phyloP scores from a whole-genome alignment of 805 yeast genomes.

The Kodamaea sagamina region DNA sequence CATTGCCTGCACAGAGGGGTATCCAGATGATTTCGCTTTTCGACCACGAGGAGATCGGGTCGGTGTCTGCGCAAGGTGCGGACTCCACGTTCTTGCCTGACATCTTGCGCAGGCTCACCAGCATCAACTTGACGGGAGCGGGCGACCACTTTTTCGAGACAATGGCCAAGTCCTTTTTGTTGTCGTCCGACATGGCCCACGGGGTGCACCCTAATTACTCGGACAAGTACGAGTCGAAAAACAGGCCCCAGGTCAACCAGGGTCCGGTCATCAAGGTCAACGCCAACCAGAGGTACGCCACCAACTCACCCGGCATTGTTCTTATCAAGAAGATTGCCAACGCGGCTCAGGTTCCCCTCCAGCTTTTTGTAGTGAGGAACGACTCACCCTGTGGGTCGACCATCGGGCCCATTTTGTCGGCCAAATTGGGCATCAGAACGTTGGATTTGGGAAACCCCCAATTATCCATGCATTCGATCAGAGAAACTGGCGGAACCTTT shows the following conservation, averaged over 20 bases:
- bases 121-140: constrained; percentile 22
- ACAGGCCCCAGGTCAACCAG: constrained; percentile 76
- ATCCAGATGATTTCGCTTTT: constrained; percentile 78
- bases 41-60: constrained; percentile 96
- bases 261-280: constrained; percentile 95
- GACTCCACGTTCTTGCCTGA: constrained; percentile 88
- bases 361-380: constrained; percentile 88
- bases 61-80: constrained; percentile 94
- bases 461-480: constrained; percentile 87
- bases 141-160: constrained; percentile 48
- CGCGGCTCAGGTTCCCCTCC: constrained; percentile 73
- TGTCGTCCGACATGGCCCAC: constrained; percentile 96
- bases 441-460: constrained; percentile 91
- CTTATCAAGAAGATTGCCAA: constrained; percentile 73
- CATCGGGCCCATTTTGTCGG: constrained; percentile 90
- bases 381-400: constrained; percentile 96
- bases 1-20: constrained; percentile 50
- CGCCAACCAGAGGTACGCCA: constrained; percentile 94
- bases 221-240: constrained; percentile 70
- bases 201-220: constrained; percentile 94
- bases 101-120: constrained; percentile 66
- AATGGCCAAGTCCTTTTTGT: constrained; percentile 76
- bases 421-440: constrained; percentile 83
- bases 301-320: constrained; percentile 88
- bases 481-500: constrained; percentile 84